phyloP scores from a whole-genome alignment of 1,284 basidiomycete species.

The Ceratobasidium sp. region DNA sequence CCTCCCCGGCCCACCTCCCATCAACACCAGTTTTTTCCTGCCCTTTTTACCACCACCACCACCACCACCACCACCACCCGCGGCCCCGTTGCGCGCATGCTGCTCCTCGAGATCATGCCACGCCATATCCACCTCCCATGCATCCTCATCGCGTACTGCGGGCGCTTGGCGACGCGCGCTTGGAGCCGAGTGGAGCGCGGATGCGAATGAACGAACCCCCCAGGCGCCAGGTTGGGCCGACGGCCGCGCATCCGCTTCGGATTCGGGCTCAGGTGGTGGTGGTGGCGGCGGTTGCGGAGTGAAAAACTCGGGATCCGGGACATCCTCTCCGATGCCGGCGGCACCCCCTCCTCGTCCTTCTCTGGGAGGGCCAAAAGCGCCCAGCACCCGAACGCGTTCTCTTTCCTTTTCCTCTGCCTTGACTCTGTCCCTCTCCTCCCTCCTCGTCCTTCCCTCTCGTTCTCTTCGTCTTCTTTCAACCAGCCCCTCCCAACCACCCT shows the following conservation, averaged over 20 bases:
- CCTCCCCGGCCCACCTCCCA: slow-evolving; percentile 58
- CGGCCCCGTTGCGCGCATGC: slow-evolving; percentile 49
- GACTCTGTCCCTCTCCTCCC: slow-evolving; percentile 80
- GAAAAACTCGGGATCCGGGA: slow-evolving; percentile 49
- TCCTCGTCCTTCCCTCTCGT: slow-evolving; percentile 76
- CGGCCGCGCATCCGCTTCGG: slow-evolving; percentile 46
- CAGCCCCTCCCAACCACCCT: slow-evolving; percentile 77
- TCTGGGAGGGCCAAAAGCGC: slow-evolving; percentile 36
- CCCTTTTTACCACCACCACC: slow-evolving; percentile 61
- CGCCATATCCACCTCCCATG: slow-evolving; percentile 78
- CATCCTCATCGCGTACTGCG: slow-evolving; percentile 57
- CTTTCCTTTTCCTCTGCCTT: slow-evolving; percentile 75
- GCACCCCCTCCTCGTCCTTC: slow-evolving; percentile 38
- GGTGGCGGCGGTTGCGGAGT: slow-evolving; percentile 46
- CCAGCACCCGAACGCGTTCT: slow-evolving; percentile 59
- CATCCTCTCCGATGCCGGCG: slow-evolving; percentile 48
- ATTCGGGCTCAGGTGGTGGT: slow-evolving; percentile 48
- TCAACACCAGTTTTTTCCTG: slow-evolving; percentile 69
- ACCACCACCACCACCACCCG: slow-evolving; percentile 54
- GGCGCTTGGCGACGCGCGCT: slow-evolving; percentile 44
- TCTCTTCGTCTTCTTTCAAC: slow-evolving; percentile 76
- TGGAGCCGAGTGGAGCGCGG: slow-evolving; percentile 61
- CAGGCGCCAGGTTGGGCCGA: slow-evolving; percentile 59
- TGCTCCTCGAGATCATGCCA: slow-evolving; percentile 79
- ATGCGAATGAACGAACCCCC: slow-evolving; percentile 79